Evolutionary conservation across 768 basidiomycete species (phyloP), one percentile per base, ranked within the genome.

Genomic region (Termitomyces sp.): DNA sequence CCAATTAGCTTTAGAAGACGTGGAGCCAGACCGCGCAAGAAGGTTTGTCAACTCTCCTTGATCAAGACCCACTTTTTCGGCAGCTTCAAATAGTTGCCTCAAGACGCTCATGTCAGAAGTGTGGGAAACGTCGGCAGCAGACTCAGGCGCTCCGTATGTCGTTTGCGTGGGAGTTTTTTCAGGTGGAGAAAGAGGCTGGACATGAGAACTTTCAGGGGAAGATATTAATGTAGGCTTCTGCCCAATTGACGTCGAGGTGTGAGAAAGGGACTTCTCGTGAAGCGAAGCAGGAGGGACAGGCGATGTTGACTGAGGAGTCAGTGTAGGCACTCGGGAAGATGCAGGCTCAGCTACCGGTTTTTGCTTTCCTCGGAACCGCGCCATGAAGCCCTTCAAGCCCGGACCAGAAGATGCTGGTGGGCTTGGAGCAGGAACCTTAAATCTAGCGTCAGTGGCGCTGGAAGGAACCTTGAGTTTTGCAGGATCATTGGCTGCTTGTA

Each of bases 301-400:
- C 32, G 66, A 60, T 7, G 62, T 65, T 28, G 70, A 66, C n/a
- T 72, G 71, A 6, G 75, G 71, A 10, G 69, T 64, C 16, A 58
- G 47, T 13, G 63, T 64, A n/a, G 59, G 63, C 38, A 73, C 72
- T 36, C 68, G 61, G 16, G 70, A 64, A 38, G 66, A 56, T 1
- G 71, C 64, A 26, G 67, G 59, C 60, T 77, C 77, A 11, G 67
- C 66, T 47, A 71, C 64, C 24, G 76, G 67, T 54, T 75, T 76
- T 59, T 78, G 79, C 60, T 79, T 80, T 35, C 72, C 70, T 38
- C 88, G 80, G 68, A 92, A 89, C 32, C 88, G 83, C 30, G 89
- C 82, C 82, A 93, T 91, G 70, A 93, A 86, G 14, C 90, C 86
- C 69, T 84, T 89, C 26, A 92, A 66, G 22, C 89, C 86, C 35